These are phyloP conservation scores for Aplosporella prunicola DNA, from an alignment of 2,329 filamentous ascomycete genomes.

Conservation along the genomic window DNA sequence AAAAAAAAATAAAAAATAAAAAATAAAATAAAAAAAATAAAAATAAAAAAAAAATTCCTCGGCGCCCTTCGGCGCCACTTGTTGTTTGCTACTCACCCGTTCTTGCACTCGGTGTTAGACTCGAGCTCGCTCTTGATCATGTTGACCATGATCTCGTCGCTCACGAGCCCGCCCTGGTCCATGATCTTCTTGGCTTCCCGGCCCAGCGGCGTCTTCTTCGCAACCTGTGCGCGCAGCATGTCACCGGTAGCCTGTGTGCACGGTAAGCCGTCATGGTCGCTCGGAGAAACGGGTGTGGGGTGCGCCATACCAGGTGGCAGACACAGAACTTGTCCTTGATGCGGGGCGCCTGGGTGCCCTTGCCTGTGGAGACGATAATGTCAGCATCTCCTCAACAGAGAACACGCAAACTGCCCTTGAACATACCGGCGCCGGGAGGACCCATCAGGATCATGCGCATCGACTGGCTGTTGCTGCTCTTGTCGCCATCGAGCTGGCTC, in stretches of 20 bases:
- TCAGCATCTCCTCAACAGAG: constrained; percentile 21
- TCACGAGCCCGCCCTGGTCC: constrained; percentile 95
- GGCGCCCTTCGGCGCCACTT: no score
- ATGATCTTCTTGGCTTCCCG: constrained; percentile 99
- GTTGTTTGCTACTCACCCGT: constrained; percentile 77
- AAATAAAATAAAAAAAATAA: no score
- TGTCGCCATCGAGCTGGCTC: constrained; percentile 44
- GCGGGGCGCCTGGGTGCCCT: constrained; percentile 95
- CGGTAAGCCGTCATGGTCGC: constrained; percentile 9
- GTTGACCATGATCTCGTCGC: constrained; percentile 97
- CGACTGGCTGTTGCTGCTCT: constrained; percentile 42
- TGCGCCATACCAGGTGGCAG: constrained; percentile 82
- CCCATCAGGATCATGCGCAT: constrained; percentile 98
- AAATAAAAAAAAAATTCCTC: neutral
- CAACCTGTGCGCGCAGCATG: constrained; percentile 97
- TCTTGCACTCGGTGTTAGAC: constrained; percentile 89
- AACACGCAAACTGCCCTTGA: constrained; percentile 9
- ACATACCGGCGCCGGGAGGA: constrained; percentile 89
- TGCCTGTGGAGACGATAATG: constrained; percentile 53
- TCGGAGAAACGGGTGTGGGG: constrained; percentile 8
- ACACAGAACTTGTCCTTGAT: constrained; percentile 97
- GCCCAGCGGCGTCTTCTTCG: constrained; percentile 90
- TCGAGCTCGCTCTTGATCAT: constrained; percentile 99
- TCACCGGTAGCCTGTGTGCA: constrained; percentile 77
- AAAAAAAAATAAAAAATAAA: no score